Evolutionary conservation across 805 yeast genomes (phyloP), one percentile per base, ranked within the genome.

Genomic region (Teunomyces kruisii): DNA sequence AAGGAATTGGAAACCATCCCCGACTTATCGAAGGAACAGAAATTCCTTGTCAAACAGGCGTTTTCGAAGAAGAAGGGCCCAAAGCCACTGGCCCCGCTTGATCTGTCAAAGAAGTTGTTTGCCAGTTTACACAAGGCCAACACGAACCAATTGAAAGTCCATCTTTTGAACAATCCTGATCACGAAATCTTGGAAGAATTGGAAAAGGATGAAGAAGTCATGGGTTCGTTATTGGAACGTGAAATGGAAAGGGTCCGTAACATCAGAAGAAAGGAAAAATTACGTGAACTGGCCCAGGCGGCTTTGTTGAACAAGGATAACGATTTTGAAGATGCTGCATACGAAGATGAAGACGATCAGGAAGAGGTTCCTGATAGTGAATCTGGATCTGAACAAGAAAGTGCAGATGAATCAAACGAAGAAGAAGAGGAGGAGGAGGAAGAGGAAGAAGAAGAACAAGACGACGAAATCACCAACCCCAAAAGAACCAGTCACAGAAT

Each of bases 171-270:
- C 27, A 53, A 59, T 38, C 64, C 65, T 7, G 61, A 65, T 36
- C 48, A 56, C n/a, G 64, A 61, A 24, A 51, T 59, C 15, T 45
- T 62, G 9, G 64, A 67, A 38, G 74, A 70, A 43, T 60, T 70
- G 32, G 74, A 71, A 40, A 62, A 64, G 49, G 75, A 72, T 40
- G 77, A 72, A 35, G 75, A 70, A 39, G 64, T 64, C 19, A 70
- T 72, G 75, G 75, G 71, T 5, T 59, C 67, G 9, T 59, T 72
- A 33, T 64, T 80, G 51, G 79, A 78, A 50, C 68, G 76, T 46
- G 83, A 78, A 55, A 71, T 78, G 49, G 74, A 73, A 45, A 68
- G 83, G 51, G 77, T 67, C 12, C 59, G 70, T 41, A 67, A 68
- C 14, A 68, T 78, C 26, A 68, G 80, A 37, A 68, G 66, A 50